These are phyloP conservation scores for Paxillus rubicundulus DNA, from an alignment of 768 basidiomycete genomes.

Conservation along the genomic window DNA sequence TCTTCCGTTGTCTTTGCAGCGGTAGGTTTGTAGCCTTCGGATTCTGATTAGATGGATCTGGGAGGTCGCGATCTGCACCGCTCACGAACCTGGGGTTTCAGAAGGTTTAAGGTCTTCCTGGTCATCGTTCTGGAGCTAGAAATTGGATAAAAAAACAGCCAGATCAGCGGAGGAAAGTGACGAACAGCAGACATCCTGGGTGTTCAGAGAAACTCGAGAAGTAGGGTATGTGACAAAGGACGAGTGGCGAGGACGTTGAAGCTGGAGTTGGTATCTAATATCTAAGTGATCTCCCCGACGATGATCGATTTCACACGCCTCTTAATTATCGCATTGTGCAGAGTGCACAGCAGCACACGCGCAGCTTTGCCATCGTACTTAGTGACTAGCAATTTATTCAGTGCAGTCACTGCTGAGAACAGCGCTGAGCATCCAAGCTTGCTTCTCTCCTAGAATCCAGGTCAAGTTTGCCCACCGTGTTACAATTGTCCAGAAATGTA, in stretches of 20 bases:
- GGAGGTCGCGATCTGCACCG: conserved; percentile 4
- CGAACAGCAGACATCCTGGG: conserved; percentile 54
- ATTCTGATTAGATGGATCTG: conserved; percentile 20
- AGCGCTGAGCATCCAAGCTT: too few species aligned
- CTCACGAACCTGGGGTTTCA: conserved; percentile 58
- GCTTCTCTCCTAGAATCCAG: too few species aligned
- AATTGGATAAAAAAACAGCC: conserved; percentile 2
- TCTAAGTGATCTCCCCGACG: conserved; percentile 19
- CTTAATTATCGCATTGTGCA: conserved; percentile 17
- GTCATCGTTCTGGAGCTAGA: conserved; percentile 49
- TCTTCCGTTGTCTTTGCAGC: conserved; percentile 75
- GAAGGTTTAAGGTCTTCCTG: conserved; percentile 69
- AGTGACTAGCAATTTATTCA: too few species aligned
- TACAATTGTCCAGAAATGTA: neutral
- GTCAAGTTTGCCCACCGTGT: too few species aligned
- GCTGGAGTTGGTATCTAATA: neutral
- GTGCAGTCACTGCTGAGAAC: too few species aligned
- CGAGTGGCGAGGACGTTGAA: conserved; percentile 14
- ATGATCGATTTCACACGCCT: conserved; percentile 64
- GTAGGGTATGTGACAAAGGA: conserved; percentile 6
- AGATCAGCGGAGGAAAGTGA: conserved; percentile 10
- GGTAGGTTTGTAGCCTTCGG: conserved; percentile 69
- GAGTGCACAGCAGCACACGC: too few species aligned
- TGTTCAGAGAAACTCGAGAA: neutral
- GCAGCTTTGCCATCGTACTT: too few species aligned